A percentile compares a stretch with the other conserved stretches of the same genome.
Conservation (phyloP, 1,284 basidiomycete species). For the Ganoderma lingzhi region DNA sequence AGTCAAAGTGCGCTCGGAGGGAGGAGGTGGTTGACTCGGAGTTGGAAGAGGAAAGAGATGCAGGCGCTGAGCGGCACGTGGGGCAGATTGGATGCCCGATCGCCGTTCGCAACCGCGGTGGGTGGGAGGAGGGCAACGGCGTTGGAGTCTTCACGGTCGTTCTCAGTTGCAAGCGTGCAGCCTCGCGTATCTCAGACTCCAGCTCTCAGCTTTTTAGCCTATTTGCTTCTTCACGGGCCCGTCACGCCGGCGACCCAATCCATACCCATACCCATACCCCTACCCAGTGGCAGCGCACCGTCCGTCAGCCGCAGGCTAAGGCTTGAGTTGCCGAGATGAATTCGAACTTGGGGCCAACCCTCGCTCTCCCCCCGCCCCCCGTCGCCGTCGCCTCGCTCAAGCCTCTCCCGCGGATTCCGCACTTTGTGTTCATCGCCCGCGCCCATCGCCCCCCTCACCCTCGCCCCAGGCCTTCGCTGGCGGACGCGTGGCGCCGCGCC, state of each 20-base stretch:
- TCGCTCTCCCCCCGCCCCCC: neutral
- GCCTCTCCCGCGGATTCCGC: constrained; percentile 5
- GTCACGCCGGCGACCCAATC: neutral
- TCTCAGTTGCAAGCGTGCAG: neutral
- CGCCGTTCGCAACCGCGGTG: neutral
- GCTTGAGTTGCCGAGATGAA: constrained; percentile 5
- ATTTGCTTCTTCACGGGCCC: constrained; percentile 7
- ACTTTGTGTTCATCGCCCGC: constrained; percentile 10
- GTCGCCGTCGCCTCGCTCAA: neutral
- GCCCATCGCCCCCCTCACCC: neutral
- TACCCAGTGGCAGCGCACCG: neutral
- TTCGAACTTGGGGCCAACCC: neutral
- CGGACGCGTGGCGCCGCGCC: constrained; percentile 16
- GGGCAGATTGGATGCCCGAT: neutral
- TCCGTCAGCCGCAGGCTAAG: neutral
- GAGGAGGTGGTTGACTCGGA: neutral
- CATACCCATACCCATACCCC: neutral
- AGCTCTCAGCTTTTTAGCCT: neutral
- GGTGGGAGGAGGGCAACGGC: neutral
- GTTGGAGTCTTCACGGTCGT: neutral
- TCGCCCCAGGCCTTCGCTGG: neutral
- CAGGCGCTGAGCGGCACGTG: neutral
- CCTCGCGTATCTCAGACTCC: neutral
- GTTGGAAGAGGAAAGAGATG: neutral
- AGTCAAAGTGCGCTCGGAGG: neutral